phyloP scores from a whole-genome alignment of 2,329 filamentous ascomycete species.

The Bipolaris oryzae region DNA sequence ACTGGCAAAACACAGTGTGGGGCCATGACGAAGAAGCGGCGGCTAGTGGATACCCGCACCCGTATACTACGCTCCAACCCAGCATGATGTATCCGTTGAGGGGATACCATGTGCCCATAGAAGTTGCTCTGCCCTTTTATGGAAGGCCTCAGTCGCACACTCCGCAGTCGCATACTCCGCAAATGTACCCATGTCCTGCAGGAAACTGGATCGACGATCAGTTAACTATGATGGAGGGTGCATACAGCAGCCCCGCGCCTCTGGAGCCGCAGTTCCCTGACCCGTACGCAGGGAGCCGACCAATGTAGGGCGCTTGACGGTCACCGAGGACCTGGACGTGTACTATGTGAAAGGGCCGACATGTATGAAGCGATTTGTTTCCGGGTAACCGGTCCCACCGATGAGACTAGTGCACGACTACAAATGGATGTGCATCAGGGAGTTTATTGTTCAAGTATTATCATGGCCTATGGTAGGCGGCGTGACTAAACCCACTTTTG shows the following conservation, averaged over 20 bases:
- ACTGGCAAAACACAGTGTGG: constrained; percentile 5
- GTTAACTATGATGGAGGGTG: background rate
- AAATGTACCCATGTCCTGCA: background rate
- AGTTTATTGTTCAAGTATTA: background rate
- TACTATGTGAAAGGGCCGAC: background rate
- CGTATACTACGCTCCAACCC: background rate
- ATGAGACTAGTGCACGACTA: background rate
- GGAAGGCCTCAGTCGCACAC: background rate
- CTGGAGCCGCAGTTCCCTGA: constrained; percentile 1
- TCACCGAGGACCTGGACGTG: background rate
- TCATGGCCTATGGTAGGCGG: background rate
- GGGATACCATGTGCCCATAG: constrained; percentile 1
- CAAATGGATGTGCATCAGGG: background rate
- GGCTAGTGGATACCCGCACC: constrained; percentile 1
- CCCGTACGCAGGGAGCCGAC: constrained; percentile 4
- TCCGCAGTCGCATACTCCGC: background rate
- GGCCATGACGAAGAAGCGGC: background rate
- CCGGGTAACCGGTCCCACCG: background rate
- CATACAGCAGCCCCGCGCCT: background rate
- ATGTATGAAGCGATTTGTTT: background rate
- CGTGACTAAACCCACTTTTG: background rate
- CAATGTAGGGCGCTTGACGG: background rate
- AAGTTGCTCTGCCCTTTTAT: constrained; percentile 2
- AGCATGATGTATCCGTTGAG: background rate
- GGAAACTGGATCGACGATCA: background rate